Conservation (phyloP, 352 stramenopile species). For the Globisporangium canariense region DNA sequence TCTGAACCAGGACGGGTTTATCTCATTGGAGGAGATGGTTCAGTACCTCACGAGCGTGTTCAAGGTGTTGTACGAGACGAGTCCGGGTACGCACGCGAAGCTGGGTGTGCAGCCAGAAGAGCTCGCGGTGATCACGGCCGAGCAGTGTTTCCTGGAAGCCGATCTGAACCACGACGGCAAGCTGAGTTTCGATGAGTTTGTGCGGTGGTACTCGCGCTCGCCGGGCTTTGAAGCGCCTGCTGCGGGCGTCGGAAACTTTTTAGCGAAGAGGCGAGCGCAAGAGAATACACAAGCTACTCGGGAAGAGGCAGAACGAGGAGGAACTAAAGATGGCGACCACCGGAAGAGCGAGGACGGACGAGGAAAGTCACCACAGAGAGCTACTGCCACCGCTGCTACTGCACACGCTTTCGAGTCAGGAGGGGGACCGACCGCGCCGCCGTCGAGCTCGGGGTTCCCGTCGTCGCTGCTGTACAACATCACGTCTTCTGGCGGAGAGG, state of each 20-base stretch:
- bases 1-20: conserved; percentile 82
- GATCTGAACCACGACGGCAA: conserved; percentile 78
- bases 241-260: conserved; percentile 29
- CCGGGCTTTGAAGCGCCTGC: conserved; percentile 39
- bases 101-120: conserved; percentile 67
- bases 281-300: conserved; percentile 10
- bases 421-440: not conserved
- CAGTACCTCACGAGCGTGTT: conserved; percentile 85
- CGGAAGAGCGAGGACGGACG: conserved; percentile 4
- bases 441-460: conserved; percentile 25
- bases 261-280: conserved; percentile 13
- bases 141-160: conserved; percentile 84
- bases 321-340: not conserved
- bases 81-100: conserved; percentile 45
- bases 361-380: conserved; percentile 1
- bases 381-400: not conserved
- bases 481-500: conserved; percentile 31
- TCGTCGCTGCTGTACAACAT: conserved; percentile 41
- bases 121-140: conserved; percentile 70
- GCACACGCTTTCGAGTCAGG: not conserved
- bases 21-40: conserved; percentile 87
- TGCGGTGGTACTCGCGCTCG: conserved; percentile 76
- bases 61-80: conserved; percentile 85
- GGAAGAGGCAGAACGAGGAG: not conserved
- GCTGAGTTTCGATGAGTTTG: conserved; percentile 86